Conservation (phyloP, 148 eudicot genomes). For the Mesembryanthemum crystallinum region DNA sequence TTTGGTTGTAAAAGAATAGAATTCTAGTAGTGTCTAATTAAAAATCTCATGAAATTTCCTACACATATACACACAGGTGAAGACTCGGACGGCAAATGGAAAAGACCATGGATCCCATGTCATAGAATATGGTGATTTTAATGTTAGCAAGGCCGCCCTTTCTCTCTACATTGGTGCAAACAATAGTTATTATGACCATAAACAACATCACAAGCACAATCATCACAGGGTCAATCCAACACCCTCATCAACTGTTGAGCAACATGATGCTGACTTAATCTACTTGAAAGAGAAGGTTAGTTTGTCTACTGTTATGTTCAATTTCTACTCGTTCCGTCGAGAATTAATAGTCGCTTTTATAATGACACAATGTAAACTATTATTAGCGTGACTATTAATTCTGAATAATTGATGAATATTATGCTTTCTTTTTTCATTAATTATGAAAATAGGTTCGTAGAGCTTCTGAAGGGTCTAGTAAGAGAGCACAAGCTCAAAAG, state of each 20-base stretch:
- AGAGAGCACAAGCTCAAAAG: conserved; percentile 22
- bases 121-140: conserved; percentile 28
- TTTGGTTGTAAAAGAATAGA: too few species aligned
- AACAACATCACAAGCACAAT: conserved; percentile 1
- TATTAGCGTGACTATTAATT: too few species aligned
- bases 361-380: too few species aligned
- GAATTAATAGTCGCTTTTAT: too few species aligned
- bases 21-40: too few species aligned
- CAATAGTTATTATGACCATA: background rate
- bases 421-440: background rate
- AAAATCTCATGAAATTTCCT: too few species aligned
- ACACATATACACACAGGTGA: too few species aligned
- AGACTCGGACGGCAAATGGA: conserved; percentile 23
- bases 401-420: too few species aligned
- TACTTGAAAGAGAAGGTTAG: conserved; percentile 34
- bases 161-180: conserved; percentile 23
- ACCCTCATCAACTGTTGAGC: conserved; percentile 19
- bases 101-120: conserved; percentile 33
- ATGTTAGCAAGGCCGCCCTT: conserved; percentile 14
- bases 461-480: conserved; percentile 23
- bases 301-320: too few species aligned
- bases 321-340: too few species aligned
- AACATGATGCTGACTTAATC: conserved; percentile 36
- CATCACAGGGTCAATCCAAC: background rate
- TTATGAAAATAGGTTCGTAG: conserved; percentile 17